Base-by-base conservation (phyloP, 1,139 yeast species). In the Taphrina pruni region DNA sequence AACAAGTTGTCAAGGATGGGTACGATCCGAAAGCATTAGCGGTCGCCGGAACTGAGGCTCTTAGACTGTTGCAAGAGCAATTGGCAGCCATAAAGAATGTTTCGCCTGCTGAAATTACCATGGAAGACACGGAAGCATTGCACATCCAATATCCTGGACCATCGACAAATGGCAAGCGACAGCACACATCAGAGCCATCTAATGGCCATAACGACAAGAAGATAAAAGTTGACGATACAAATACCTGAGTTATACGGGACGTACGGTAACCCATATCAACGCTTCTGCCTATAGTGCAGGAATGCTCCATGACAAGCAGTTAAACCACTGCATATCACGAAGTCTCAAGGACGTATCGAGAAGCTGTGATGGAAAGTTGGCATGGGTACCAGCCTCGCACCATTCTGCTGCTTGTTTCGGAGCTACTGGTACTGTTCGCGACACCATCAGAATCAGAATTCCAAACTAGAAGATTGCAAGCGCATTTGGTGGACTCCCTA, bases 401-500 rank as follows among this genome's bases (percentile, higher is more conserved):
- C 17, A 17, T 17, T 17, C 17, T 17, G 17, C 17, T 17, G 17
- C 17, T 17, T 17, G 17, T 17, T 17, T 17, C 17, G 17, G 17
- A 17, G 17, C 17, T 17, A 17, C 17, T 17, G 17, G 17, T 17
- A 17, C 17, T 17, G 17, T 17, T 17, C 17, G 17, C 17, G 17
- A 17, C 17, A 17, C 17, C 17, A 17, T 17, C 17, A 17, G 17
- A 17, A 17, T 17, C 17, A 17, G 17, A 17, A 1, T 17, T 17
- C 17, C 17, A 38, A 17, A 41, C 50, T 71, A 76, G 60, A 77
- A 75, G 39, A 77, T 75, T 12, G 79, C 79, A 56, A 77, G 73
- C 5, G 78, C 78, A 62, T 77, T 77, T 1, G 79, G 78, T 6
- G 77, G 73, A 36, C 78, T 74, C 7, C 78, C 75, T 8, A 77